Evolutionary conservation across 192 early-diverging fungal genomes (phyloP), one percentile per base, ranked within the genome.

Genomic region (Paraglomus occultum): DNA sequence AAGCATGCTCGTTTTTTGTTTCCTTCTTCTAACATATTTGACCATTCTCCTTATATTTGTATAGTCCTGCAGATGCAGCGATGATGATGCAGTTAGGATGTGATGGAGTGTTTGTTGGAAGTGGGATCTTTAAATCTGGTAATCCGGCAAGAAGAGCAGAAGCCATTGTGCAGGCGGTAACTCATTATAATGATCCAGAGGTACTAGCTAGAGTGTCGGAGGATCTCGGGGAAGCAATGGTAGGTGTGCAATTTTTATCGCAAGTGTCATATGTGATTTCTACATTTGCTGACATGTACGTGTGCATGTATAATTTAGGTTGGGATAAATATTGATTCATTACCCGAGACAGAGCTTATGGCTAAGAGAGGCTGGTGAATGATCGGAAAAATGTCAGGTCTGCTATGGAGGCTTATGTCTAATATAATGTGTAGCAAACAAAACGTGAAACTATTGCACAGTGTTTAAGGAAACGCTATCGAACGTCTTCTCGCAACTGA

Each of bases 71-170:
- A 23, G 97, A 99, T 86, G 97, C 95, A 60, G 97, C 95, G 11
- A 71, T 99, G 71, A 97, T 99, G 95, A 99, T 99, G 95, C 95
- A 98, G 83, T 84, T 97, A 51, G 97, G 97, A 48, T 93, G 94
- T 81, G 95, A 97, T 80, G 97, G 97, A 83, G 95, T 93, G 70
- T 96, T 99, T 83, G 95, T 99, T 51, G 95, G 95, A 51, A 95
- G 94, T 23, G 95, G 95, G 61, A 95, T 99, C 82, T 99, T 99
- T 85, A 97, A 96, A 82, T 87, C 85, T 62, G 88, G 90, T 38
- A 91, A 97, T 77, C 95, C 97, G 4, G 92, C 89, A 71, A 95
- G 94, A 88, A 91, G 95, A 65, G 97, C 97, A 47, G 82, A 86
- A 47, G 97, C 95, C 50, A 97, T 92, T 72, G 94, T 97, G 73